These are phyloP conservation scores for Penicillium sp. DNA, from an alignment of 2,329 filamentous ascomycete species.

Conservation along the genomic window DNA sequence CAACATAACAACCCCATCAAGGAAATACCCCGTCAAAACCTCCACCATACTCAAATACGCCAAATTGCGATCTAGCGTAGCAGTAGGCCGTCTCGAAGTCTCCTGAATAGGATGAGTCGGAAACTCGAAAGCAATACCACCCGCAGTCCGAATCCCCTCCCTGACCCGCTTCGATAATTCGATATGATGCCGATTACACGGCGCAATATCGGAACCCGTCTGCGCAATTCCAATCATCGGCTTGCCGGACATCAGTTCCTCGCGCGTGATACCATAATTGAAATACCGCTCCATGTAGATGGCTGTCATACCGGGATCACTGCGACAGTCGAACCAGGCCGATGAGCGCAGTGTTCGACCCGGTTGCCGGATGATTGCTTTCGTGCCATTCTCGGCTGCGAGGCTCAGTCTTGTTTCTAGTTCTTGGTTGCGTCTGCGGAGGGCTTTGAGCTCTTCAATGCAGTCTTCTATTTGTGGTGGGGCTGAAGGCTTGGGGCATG, in stretches of 20 bases:
- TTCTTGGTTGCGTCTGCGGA: slow-evolving; percentile 40
- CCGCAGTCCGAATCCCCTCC: slow-evolving; percentile 52
- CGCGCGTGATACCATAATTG: slow-evolving; percentile 51
- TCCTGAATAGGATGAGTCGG: slow-evolving; percentile 56
- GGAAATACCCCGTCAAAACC: slow-evolving; percentile 49
- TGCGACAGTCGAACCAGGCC: slow-evolving; percentile 47
- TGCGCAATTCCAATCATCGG: slow-evolving; percentile 56
- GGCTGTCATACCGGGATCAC: slow-evolving; percentile 46
- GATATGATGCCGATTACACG: slow-evolving; percentile 53
- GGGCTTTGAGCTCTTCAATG: slow-evolving; percentile 39
- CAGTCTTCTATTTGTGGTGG: slow-evolving; percentile 42
- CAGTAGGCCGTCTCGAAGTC: slow-evolving; percentile 49
- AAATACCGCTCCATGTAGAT: slow-evolving; percentile 54
- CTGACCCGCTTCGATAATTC: slow-evolving; percentile 52
- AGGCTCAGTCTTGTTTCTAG: slow-evolving; percentile 25
- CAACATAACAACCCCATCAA: slow-evolving; percentile 53
- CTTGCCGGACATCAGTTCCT: slow-evolving; percentile 52
- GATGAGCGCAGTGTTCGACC: slow-evolving; percentile 41
- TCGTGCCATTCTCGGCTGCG: slow-evolving; percentile 1
- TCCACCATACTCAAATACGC: slow-evolving; percentile 52
- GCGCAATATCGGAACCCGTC: slow-evolving; percentile 52
- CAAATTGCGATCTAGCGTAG: slow-evolving; percentile 52
- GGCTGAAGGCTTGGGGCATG: slow-evolving; percentile 25
- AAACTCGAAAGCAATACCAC: slow-evolving; percentile 54
- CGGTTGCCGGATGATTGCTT: slow-evolving; percentile 4